Conservation (phyloP, 352 stramenopile species). For the Globisporangium sylvaticum region DNA sequence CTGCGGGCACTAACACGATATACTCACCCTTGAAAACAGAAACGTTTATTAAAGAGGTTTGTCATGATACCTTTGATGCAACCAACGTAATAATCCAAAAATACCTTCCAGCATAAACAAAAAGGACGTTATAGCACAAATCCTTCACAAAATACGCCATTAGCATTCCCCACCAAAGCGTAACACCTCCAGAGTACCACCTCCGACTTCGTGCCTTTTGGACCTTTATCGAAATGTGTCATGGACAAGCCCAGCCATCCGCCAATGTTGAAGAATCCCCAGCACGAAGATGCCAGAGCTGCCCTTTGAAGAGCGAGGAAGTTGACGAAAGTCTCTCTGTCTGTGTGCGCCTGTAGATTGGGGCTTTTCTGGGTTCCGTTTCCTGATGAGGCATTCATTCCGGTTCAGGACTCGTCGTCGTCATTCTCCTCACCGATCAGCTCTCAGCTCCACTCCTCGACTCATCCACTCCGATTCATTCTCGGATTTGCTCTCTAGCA, state of each 20-base stretch:
- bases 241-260: background rate
- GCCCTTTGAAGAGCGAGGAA: background rate
- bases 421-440: background rate
- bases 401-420: background rate
- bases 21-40: no score
- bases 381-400: background rate
- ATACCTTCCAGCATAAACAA: background rate
- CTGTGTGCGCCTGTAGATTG: background rate
- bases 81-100: background rate
- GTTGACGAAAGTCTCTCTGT: background rate
- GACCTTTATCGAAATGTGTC: background rate
- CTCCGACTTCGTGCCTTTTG: background rate
- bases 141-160: background rate
- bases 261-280: background rate
- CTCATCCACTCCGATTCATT: background rate
- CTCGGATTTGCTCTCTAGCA: background rate
- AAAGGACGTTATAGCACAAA: background rate
- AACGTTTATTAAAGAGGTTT: no score
- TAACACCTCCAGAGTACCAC: background rate
- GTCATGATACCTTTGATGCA: no score
- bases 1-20: background rate
- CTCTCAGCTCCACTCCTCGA: background rate
- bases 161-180: background rate
- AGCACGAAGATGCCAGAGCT: background rate
- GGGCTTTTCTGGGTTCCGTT: background rate